Evolutionary conservation across 129 eudicot species (phyloP).

Genomic region (Flaveria sonorensis): DNA sequence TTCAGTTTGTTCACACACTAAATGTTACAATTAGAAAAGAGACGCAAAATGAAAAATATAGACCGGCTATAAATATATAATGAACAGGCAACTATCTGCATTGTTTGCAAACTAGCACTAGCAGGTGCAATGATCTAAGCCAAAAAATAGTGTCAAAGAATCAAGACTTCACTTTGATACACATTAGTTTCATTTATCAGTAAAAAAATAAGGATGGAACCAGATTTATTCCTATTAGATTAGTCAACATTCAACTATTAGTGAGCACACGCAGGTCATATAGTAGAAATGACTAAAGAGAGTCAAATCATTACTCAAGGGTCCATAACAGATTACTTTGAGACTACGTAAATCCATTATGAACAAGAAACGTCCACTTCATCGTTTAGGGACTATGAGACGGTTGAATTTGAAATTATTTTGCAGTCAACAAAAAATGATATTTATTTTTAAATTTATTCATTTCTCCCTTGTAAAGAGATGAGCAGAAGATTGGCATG

Average conservation of each 20-base stretch:
- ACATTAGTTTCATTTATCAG: not conserved
- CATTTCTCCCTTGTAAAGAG: slow-evolving; percentile 18
- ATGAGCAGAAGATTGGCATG: slow-evolving; percentile 3
- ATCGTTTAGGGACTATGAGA: slow-evolving; percentile 4
- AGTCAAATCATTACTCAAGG: not conserved
- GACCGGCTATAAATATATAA: not conserved
- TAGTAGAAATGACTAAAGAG: not conserved
- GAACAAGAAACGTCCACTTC: not conserved
- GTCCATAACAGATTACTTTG: not conserved
- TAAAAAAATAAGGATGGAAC: not conserved
- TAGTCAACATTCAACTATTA: not conserved
- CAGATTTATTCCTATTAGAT: not conserved
- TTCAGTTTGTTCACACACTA: not conserved
- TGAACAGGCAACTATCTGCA: slow-evolving; percentile 5
- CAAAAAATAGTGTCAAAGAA: not conserved
- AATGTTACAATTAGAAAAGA: not conserved
- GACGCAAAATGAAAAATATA: not conserved
- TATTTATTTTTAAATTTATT: not conserved
- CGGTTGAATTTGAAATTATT: not conserved
- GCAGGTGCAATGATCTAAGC: not conserved
- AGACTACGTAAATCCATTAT: not conserved
- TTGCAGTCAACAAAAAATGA: not conserved
- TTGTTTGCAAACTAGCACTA: slow-evolving; percentile 9
- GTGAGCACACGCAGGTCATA: slow-evolving; percentile 1
- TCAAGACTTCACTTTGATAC: slow-evolving; percentile 11